Percentiles rank a stretch among this genome's conserved stretches.
phyloP scores from a whole-genome alignment of 228 moss, liverwort and hornwort genomes.

The Sphagnum magellanicum region DNA sequence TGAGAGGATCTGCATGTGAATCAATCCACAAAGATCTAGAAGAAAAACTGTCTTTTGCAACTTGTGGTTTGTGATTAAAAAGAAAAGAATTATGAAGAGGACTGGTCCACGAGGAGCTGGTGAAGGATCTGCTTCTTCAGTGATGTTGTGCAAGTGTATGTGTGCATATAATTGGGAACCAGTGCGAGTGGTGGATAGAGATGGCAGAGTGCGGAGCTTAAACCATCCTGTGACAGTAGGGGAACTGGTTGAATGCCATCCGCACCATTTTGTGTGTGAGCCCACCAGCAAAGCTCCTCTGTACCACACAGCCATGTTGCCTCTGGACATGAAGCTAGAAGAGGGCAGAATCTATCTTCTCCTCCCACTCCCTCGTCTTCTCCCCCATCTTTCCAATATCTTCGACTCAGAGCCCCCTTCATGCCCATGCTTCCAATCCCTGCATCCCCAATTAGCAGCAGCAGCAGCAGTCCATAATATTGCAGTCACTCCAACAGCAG shows the following conservation, averaged over 20 bases:
- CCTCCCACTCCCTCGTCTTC: constrained; percentile 36
- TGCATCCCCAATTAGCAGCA: constrained; percentile 3
- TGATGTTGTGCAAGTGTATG: constrained; percentile 33
- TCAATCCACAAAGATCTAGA: too few relatives aligned
- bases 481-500: too few relatives aligned
- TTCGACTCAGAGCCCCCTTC: constrained; percentile 14
- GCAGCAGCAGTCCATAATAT: background rate
- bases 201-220: constrained; percentile 34
- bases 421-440: constrained; percentile 32
- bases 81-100: too few relatives aligned
- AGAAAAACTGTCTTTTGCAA: too few relatives aligned
- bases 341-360: constrained; percentile 42
- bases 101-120: too few relatives aligned
- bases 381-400: constrained; percentile 12
- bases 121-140: background rate
- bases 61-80: too few relatives aligned
- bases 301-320: constrained; percentile 39
- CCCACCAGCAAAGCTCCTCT: constrained; percentile 32
- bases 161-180: constrained; percentile 35
- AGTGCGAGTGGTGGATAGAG: constrained; percentile 35
- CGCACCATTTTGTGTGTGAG: constrained; percentile 47
- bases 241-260: constrained; percentile 33
- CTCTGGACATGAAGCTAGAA: constrained; percentile 44
- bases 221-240: constrained; percentile 31
- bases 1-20: too few relatives aligned